Conservation (phyloP, 441 rosid species). For the Adansonia madagascariensis region DNA sequence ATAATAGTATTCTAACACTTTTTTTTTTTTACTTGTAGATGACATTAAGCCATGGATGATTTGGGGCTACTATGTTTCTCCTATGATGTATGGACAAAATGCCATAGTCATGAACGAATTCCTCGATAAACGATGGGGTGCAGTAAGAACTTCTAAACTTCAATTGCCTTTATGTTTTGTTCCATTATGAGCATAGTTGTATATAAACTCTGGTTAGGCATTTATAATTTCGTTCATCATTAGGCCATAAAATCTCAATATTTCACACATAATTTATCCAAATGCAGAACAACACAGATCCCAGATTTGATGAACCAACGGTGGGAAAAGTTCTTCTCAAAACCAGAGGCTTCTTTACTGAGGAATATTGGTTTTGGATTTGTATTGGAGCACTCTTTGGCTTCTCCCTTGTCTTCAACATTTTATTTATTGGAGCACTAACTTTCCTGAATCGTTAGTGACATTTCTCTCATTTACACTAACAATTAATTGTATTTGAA, state of each 20-base stretch:
- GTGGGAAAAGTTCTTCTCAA: conserved; percentile 69
- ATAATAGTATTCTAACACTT: not conserved
- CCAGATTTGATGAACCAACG: not conserved
- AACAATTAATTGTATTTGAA: not conserved
- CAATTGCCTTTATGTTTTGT: too few relatives aligned
- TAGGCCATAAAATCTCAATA: not conserved
- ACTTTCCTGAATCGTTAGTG: conserved; percentile 76
- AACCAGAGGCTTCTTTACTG: conserved; percentile 59
- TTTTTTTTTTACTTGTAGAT: conserved; percentile 43
- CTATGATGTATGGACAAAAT: conserved; percentile 94
- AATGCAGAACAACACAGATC: not conserved
- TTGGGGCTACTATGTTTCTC: conserved; percentile 84
- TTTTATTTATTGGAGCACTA: conserved; percentile 65
- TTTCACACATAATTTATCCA: not conserved
- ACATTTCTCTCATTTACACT: not conserved
- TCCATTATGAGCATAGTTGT: not conserved
- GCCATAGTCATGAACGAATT: conserved; percentile 87
- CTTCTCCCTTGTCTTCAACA: conserved; percentile 71
- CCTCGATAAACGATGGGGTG: conserved; percentile 77
- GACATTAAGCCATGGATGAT: conserved; percentile 75
- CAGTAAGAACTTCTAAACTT: conserved; percentile 47
- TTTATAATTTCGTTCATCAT: not conserved
- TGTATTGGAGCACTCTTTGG: conserved; percentile 75
- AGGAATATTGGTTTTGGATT: conserved; percentile 79
- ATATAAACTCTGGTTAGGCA: not conserved